Percentiles rank a stretch among this genome's conserved stretches.
Conservation (phyloP, 345 rosid genomes). For the Citrus sp. region DNA sequence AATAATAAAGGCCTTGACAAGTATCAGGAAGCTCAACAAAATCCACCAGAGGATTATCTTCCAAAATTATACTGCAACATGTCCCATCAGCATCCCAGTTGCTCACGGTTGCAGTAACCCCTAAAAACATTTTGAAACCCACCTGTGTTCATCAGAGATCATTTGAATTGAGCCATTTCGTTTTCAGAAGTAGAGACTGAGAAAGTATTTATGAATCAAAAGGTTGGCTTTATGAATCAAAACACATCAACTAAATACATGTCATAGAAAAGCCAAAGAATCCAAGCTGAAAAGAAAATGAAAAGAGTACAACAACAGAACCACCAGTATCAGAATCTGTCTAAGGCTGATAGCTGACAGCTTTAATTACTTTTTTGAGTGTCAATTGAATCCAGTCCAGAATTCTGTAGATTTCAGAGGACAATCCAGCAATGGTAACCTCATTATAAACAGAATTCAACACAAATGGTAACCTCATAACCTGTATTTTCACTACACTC, state of each 20-base stretch:
- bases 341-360: neutral
- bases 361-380: neutral
- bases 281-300: neutral
- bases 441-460: neutral
- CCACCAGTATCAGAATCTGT: neutral
- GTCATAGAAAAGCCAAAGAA: neutral
- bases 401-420: neutral
- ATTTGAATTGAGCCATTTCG: neutral
- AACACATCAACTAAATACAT: neutral
- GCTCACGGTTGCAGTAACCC: conserved; percentile 75
- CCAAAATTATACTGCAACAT: conserved; percentile 74
- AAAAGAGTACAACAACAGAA: neutral
- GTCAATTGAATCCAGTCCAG: neutral
- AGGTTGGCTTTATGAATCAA: neutral
- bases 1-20: conserved; percentile 87
- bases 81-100: conserved; percentile 92
- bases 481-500: neutral
- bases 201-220: neutral
- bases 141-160: conserved; percentile 42
- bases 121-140: conserved; percentile 95
- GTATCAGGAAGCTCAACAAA: conserved; percentile 95
- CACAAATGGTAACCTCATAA: neutral
- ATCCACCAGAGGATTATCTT: conserved; percentile 90
- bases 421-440: neutral
- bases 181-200: neutral